A percentile compares a stretch with the other conserved stretches of the same genome.
Evolutionary conservation across 2,329 filamentous ascomycete genomes (phyloP).

Genomic region (Epichloe sylvatica): DNA sequence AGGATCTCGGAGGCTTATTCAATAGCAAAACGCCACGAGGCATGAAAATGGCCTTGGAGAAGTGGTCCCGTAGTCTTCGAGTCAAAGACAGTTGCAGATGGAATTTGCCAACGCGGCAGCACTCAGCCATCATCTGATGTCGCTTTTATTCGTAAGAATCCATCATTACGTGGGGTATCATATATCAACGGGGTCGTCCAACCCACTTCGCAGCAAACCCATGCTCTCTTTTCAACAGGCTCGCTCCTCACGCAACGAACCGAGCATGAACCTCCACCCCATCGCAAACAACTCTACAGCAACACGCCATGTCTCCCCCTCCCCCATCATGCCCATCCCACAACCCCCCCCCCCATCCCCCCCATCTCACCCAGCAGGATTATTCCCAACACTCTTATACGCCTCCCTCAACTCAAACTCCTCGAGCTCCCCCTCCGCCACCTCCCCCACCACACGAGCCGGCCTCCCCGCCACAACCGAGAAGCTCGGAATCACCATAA

Average conservation of each 20-base stretch:
- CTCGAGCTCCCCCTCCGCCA: constrained; percentile 53
- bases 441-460: constrained; percentile 66
- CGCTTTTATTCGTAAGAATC: not conserved
- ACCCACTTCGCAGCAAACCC: too few relatives aligned
- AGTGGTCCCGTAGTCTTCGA: not conserved
- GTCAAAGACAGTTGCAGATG: not conserved
- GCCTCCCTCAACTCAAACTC: constrained; percentile 50
- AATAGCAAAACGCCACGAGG: not conserved
- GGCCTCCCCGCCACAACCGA: constrained; percentile 79
- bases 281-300: too few relatives aligned
- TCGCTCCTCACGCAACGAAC: too few relatives aligned
- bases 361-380: constrained; percentile 17
- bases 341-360: constrained; percentile 7
- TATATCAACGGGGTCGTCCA: too few relatives aligned
- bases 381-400: constrained; percentile 51
- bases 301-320: too few relatives aligned
- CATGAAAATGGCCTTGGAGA: not conserved
- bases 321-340: not conserved
- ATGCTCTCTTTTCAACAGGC: too few relatives aligned
- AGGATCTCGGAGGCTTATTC: constrained; percentile 45
- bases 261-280: too few relatives aligned
- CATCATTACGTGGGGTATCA: not conserved
- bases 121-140: not conserved
- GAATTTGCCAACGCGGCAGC: not conserved
- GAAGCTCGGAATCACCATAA: constrained; percentile 88